Evolutionary conservation across 1,139 yeast species (phyloP).

Genomic region (Kodamaea arcana): DNA sequence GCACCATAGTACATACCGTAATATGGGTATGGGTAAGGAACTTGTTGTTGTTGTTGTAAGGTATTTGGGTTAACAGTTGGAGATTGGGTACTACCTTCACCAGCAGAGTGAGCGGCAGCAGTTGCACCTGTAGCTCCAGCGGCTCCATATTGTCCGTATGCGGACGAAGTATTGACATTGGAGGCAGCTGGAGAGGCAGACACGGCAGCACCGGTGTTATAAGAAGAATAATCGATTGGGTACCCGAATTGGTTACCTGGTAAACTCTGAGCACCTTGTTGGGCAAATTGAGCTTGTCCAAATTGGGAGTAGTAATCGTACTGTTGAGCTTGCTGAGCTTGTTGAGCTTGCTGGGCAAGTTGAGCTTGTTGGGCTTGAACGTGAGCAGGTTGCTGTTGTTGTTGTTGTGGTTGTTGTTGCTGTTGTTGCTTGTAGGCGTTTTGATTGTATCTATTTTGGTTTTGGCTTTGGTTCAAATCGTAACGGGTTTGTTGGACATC

Average conservation of each 20-base stretch:
- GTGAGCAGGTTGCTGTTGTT: constrained; percentile 7
- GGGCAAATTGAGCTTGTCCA: constrained; percentile 42
- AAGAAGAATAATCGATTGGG: constrained; percentile 43
- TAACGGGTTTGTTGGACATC: constrained; percentile 2
- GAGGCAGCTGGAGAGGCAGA: constrained; percentile 35
- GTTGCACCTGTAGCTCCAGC: constrained; percentile 16
- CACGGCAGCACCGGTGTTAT: constrained; percentile 31
- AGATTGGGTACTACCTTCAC: constrained; percentile 22
- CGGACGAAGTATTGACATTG: constrained; percentile 23
- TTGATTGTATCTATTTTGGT: constrained; percentile 10
- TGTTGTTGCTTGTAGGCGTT: constrained; percentile 8
- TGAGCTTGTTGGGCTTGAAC: constrained; percentile 13
- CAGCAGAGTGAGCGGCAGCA: constrained; percentile 15
- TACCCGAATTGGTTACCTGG: constrained; percentile 42
- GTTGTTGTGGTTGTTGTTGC: constrained; percentile 10
- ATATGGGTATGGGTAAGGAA: constrained; percentile 43
- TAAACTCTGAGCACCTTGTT: constrained; percentile 34
- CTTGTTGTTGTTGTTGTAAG: constrained; percentile 20
- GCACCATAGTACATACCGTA: constrained; percentile 43
- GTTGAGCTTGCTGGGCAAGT: constrained; percentile 18
- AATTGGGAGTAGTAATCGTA: constrained; percentile 35
- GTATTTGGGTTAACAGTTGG: constrained; percentile 29
- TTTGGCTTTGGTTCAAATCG: constrained; percentile 7
- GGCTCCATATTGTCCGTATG: constrained; percentile 9
- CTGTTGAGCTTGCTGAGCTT: constrained; percentile 17